Evolutionary conservation across 768 basidiomycete genomes (phyloP), one percentile per base, ranked within the genome.

Genomic region (Lactarius akahatsu): DNA sequence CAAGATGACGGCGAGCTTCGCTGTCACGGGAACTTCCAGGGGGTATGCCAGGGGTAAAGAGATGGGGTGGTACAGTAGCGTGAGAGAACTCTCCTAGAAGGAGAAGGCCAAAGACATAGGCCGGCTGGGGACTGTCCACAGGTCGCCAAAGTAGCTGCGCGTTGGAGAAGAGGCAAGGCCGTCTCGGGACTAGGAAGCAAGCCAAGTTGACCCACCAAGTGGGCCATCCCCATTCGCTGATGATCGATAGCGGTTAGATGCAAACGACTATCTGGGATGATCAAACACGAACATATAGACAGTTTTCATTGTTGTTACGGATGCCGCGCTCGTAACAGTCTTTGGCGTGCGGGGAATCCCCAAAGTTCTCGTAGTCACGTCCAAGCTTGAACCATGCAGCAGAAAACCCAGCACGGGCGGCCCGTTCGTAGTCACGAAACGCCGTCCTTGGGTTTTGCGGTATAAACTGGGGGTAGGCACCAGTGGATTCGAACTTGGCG

Each of bases 381-480:
- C 93, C 96, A 0, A 98, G 82, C 30, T 89, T 83, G 78, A 95
- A 97, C 96, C 96, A 98, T 0, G 92, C 92, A n/a, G 83, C 78
- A 3, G 81, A 78, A 69, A 86, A 90, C 0, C 96, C 95, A 0
- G 82, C 85, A 30, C 91, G 81, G 0, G 94, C 96, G 2, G 92
- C 87, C 1, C 80, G 78, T 74, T 98, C 96, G 72, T 91, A 97
- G 73, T 95, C 94, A 28, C 92, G 82, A 78, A 98, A 98, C 1
- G 96, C 94, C 8, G 81, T 73, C 5, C 92, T 82, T 2, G 90
- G 89, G 72, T 91, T 91, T 64, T 84, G 85, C 0, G 79, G 80
- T 26, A 91, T 71, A 67, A 84, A 80, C 13, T 85, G 82, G 0
- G 92, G 90, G 75, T 86, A 89, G 4, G 84, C 81, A 10, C 94